Evolutionary conservation across 306 rosid genomes (phyloP), one percentile per base, ranked within the genome.

Genomic region (Senna siamea): DNA sequence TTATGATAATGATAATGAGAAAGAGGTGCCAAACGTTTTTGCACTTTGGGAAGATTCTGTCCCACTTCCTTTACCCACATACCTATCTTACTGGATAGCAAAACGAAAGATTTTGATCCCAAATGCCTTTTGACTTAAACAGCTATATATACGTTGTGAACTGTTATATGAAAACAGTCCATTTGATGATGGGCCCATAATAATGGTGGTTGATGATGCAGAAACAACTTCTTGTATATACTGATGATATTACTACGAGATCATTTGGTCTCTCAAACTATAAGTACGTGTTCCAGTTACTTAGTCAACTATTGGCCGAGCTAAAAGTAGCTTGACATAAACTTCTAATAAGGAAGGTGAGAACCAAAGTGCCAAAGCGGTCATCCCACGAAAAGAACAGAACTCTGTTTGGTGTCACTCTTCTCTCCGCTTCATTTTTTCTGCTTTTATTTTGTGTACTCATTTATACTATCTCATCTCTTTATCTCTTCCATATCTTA

Each of bases 1-100:
- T 32, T 2, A 32, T 32, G 18, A 47, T 2, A 47, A 47, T 14
- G 7, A 47, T 47, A 5, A 47, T 15, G 19, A 47, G 6, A 47
- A 13, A 47, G 52, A 15, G 19, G 18, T 15, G 17, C 52, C 52
- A 3, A 47, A 47, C 18, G 4, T 47, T 59, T 59, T 37, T 15
- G 65, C 65, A 32, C 43, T 55, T 12, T 6, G 18, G 20, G 18
- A 15, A 43, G 48, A 1, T 59, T 54, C 19, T 40, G 15, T 32
- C 46, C 66, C 66, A 60, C 66, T 61, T 37, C n/a, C 48, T 61
- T 61, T 61, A 18, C 41, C 52, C 28, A 10, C 48, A n/a, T n/a
- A n/a, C n/a, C 46, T 60, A 35, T 34, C 46, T 4, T 35, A 35
- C 26, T 35, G 66, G 28, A 40, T 32, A 34, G 46, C 46, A 61